phyloP scores from a whole-genome alignment of 1,284 basidiomycete genomes.

The Coniophora puteana region DNA sequence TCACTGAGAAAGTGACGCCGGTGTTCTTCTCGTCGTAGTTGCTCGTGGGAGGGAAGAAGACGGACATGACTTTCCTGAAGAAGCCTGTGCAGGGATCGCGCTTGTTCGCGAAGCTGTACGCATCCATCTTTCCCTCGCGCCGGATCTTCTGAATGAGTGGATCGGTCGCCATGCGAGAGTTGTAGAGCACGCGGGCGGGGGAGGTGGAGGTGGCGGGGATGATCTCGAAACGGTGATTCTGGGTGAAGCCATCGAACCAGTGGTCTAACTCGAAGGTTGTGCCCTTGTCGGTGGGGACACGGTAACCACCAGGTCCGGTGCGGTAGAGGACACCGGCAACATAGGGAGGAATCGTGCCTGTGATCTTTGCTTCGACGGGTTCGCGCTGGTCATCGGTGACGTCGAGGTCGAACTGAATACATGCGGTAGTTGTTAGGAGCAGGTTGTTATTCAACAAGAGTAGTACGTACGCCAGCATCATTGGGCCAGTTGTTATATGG shows the following conservation, averaged over 20 bases:
- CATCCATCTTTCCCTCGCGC: slow-evolving; percentile 16
- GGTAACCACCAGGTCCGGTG: slow-evolving; percentile 23
- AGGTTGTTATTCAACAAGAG: neutral
- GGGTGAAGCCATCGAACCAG: slow-evolving; percentile 29
- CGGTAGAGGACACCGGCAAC: slow-evolving; percentile 26
- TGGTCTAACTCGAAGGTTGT: slow-evolving; percentile 21
- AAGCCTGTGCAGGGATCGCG: slow-evolving; percentile 26
- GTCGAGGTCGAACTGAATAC: slow-evolving; percentile 27
- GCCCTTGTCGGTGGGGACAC: slow-evolving; percentile 17
- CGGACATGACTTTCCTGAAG: slow-evolving; percentile 27
- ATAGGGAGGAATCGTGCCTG: slow-evolving; percentile 25
- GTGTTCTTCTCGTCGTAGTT: slow-evolving; percentile 15
- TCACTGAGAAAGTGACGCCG: slow-evolving; percentile 26
- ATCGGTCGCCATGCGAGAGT: slow-evolving; percentile 22
- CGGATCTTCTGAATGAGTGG: slow-evolving; percentile 24
- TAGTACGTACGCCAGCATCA: slow-evolving; percentile 20
- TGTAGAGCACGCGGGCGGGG: slow-evolving; percentile 24
- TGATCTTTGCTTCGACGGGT: slow-evolving; percentile 24
- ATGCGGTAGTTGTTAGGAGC: slow-evolving; percentile 6
- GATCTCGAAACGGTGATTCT: slow-evolving; percentile 30
- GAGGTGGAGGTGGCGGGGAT: slow-evolving; percentile 14
- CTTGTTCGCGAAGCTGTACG: slow-evolving; percentile 25
- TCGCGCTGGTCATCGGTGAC: slow-evolving; percentile 23
- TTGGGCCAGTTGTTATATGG: slow-evolving; percentile 28
- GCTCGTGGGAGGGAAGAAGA: slow-evolving; percentile 18